Base-by-base conservation (phyloP, 805 yeast genomes). In the Ogataea nonfermentans region DNA sequence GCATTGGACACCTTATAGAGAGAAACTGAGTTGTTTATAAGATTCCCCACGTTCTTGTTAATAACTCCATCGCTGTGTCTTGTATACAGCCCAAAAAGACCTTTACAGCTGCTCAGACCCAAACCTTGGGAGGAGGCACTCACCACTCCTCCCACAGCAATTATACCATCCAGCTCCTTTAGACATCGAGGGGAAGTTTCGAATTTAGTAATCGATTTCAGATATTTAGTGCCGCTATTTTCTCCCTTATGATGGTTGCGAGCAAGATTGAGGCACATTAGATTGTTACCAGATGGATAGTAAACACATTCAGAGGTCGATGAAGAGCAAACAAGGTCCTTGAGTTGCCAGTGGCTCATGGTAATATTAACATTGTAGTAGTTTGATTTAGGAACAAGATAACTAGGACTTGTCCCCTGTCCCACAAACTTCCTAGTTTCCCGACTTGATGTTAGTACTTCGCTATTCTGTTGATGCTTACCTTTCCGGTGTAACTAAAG, bases 21-120 rank as follows among this genome's bases (percentile, higher is more conserved):
- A 0, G 79, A 63, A 20, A 88, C 95, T 34, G 86, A 78, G 61
- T 89, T 89, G 60, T 88, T 89, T 52, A 90, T 88, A 63, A 81
- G 78, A 24, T 84, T 84, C 0, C 97, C 96, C 37, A 88, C 63
- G 37, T 75, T 75, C 19, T 76, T 69, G 2, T 81, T 74, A 31
- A 68, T 62, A 5, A 71, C 63, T 6, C 61, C 56, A n/a, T 69
- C 68, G 9, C 76, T 70, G 4, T 68, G 67, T 16, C 76, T 73
- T 43, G 76, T 73, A 56, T 73, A 70, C 33, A 83, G 63, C 2
- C 84, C 73, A 43, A 81, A 76, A 28, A 79, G 68, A 0, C 96
- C 96, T 48, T 79, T 78, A 63, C 76, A 68, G 26, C 55, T 65
- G 31, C 65, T 62, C 45, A 61, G 39, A 9, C 33, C 24, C 12